Evolutionary conservation across 208 protist species (phyloP).

Genomic region (Acanthamoeba rhysodes): DNA sequence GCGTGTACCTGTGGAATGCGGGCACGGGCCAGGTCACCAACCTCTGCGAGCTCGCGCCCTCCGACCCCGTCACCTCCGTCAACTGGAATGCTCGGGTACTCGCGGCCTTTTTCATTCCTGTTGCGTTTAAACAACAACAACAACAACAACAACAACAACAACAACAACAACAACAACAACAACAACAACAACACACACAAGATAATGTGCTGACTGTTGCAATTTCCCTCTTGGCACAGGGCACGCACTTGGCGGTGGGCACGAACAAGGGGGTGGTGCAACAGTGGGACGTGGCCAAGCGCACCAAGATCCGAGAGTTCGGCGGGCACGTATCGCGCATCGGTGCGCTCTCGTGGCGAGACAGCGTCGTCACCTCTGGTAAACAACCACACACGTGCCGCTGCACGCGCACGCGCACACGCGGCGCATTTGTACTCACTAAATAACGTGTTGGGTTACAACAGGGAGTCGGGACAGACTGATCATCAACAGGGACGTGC

Average conservation of each 20-base stretch:
- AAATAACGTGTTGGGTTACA: neutral
- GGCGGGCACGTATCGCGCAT: conserved; percentile 94
- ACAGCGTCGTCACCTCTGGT: conserved; percentile 93
- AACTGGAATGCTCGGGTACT: conserved; percentile 84
- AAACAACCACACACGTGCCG: neutral
- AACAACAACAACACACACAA: too few relatives aligned
- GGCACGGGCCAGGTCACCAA: conserved; percentile 83
- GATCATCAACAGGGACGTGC: conserved; percentile 94
- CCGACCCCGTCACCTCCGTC: conserved; percentile 89
- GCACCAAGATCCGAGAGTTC: conserved; percentile 92
- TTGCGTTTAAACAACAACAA: too few relatives aligned
- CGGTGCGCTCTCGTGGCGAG: conserved; percentile 95
- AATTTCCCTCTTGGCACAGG: neutral
- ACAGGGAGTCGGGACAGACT: conserved; percentile 93
- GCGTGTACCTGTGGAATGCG: conserved; percentile 90
- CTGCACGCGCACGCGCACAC: too few relatives aligned
- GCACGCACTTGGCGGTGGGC: conserved; percentile 90
- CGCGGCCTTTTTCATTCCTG: neutral
- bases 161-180: too few relatives aligned
- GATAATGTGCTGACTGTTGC: neutral
- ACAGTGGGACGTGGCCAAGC: conserved; percentile 87
- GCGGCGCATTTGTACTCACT: neutral
- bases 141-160: too few relatives aligned
- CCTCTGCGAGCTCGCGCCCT: conserved; percentile 81
- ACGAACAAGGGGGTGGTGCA: conserved; percentile 88